Evolutionary conservation across 2,329 filamentous ascomycete genomes (phyloP), one percentile per base, ranked within the genome.

Genomic region (Lasiodiplodia sp.): DNA sequence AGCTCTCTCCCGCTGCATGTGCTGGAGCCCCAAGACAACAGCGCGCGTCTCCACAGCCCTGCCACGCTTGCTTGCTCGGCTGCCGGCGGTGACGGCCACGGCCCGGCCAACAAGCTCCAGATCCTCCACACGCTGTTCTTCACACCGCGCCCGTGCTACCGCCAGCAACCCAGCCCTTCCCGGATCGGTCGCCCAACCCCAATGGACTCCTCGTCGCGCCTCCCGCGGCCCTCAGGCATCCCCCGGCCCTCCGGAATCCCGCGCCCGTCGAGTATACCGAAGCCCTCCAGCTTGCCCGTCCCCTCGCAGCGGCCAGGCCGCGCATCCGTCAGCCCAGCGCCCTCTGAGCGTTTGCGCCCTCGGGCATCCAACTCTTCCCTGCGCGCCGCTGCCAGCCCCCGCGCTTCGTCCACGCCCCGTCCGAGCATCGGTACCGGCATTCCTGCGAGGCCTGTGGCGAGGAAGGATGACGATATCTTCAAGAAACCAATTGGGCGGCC

Each of bases 281-380:
- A 86, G 55, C 81, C 83, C 53, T 88, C 86, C 25, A 83, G 84
- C 71, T 79, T 88, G 57, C 81, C 53, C 78, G 80, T 52, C 72
- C 63, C 52, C 31, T 70, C 75, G 14, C 28, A 56, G 23, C 51
- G 38, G 40, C 47, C 58, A 79, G 44, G 80, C 8, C 53, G 23
- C 16, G 47, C 38, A 12, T 53, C 66, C 23, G 34, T 66, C 63
- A n/a, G 34, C 4, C 66, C 47, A 8, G 28, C 66, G 47, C 56
- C 66, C 31, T 44, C 66, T 23, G 37, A 58, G 11, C 66, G 49
- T 23, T 79, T 79, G 58, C 76, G 75, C 65, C 74, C 87, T 62
- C 82, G 86, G 57, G 80, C 82, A 52, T 88, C 86, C 21, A 83
- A 84, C 72, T 79, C 88, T 55, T 81, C 53, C 77, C 80, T 52